These are phyloP conservation scores for Bipolaris gigantea DNA, from an alignment of 2,329 filamentous ascomycete genomes.

Conservation along the genomic window DNA sequence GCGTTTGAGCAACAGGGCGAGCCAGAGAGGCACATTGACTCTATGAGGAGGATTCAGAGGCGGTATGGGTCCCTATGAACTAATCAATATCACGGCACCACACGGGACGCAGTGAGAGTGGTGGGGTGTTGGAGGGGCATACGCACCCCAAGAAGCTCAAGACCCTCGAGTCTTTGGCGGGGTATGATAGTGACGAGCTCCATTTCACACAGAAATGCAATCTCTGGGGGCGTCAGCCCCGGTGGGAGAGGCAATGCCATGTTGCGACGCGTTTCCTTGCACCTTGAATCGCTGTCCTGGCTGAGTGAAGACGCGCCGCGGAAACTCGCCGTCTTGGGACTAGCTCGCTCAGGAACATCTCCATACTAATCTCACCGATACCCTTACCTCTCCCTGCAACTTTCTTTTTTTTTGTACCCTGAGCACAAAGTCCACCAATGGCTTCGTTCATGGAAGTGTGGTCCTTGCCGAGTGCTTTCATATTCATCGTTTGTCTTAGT, in stretches of 20 bases:
- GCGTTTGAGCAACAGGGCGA: conserved; percentile 90
- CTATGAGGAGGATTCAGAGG: conserved; percentile 79
- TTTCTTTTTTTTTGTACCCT: background rate
- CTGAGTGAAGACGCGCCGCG: conserved; percentile 11
- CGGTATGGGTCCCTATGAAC: conserved; percentile 71
- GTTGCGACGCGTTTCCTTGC: conserved; percentile 27
- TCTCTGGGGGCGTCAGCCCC: conserved; percentile 80
- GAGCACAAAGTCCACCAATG: conserved; percentile 17
- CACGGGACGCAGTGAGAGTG: conserved; percentile 4
- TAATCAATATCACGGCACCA: conserved; percentile 15
- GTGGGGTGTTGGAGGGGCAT: conserved; percentile 39
- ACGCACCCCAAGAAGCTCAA: conserved; percentile 83
- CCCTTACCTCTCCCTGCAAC: background rate
- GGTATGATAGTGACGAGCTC: conserved; percentile 92
- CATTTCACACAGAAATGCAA: conserved; percentile 96
- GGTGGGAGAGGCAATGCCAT: conserved; percentile 66
- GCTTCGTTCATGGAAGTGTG: conserved; percentile 24
- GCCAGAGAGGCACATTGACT: conserved; percentile 82
- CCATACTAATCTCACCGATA: conserved; percentile 1
- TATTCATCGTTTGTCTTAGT: conserved; percentile 26
- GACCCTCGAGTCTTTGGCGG: conserved; percentile 82
- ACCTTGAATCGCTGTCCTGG: conserved; percentile 14
- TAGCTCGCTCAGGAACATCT: conserved; percentile 22
- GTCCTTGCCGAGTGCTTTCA: conserved; percentile 27
- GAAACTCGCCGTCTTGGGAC: conserved; percentile 22